A percentile compares a stretch with the other conserved stretches of the same genome.
Conservation (phyloP, 2,329 filamentous ascomycete genomes). For the Pseudogymnoascus sp. region DNA sequence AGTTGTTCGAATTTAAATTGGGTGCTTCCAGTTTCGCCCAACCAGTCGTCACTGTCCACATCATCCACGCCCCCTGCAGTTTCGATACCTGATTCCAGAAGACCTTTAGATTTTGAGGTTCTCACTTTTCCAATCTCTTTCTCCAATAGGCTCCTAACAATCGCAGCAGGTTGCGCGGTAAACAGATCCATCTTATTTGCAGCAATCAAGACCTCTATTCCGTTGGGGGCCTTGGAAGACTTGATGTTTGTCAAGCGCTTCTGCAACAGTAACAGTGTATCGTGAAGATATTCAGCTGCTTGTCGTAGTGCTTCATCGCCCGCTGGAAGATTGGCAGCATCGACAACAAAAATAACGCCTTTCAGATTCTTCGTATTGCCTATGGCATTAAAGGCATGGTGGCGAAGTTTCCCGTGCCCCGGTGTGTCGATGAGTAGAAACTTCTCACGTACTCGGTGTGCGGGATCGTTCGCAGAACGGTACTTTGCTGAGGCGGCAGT, state of each 20-base stretch:
- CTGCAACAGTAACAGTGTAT: slow-evolving; percentile 76
- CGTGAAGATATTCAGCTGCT: slow-evolving; percentile 78
- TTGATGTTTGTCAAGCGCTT: slow-evolving; percentile 53
- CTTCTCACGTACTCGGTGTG: slow-evolving; percentile 49
- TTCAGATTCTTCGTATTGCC: slow-evolving; percentile 42
- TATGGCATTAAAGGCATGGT: slow-evolving; percentile 50
- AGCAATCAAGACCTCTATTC: slow-evolving; percentile 70
- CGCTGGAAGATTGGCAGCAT: slow-evolving; percentile 58
- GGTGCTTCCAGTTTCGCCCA: slow-evolving; percentile 71
- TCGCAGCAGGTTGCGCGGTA: slow-evolving; percentile 70
- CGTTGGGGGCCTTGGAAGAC: slow-evolving; percentile 46
- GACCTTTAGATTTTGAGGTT: slow-evolving; percentile 65
- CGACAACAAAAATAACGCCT: slow-evolving; percentile 81
- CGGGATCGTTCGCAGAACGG: slow-evolving; percentile 56
- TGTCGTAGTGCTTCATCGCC: slow-evolving; percentile 56
- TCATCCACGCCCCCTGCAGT: slow-evolving; percentile 46
- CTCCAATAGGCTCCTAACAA: slow-evolving; percentile 70
- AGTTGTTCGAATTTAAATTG: slow-evolving; percentile 75
- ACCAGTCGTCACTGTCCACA: slow-evolving; percentile 73
- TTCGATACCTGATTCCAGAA: slow-evolving; percentile 74
- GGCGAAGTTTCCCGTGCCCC: slow-evolving; percentile 87
- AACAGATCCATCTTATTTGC: slow-evolving; percentile 97
- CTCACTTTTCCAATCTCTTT: slow-evolving; percentile 73
- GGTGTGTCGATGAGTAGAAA: slow-evolving; percentile 82
- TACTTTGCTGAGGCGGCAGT: slow-evolving; percentile 51